Evolutionary conservation across 331 rosid genomes (phyloP), one percentile per base, ranked within the genome.

Genomic region (Erythrophleum ivorense): DNA sequence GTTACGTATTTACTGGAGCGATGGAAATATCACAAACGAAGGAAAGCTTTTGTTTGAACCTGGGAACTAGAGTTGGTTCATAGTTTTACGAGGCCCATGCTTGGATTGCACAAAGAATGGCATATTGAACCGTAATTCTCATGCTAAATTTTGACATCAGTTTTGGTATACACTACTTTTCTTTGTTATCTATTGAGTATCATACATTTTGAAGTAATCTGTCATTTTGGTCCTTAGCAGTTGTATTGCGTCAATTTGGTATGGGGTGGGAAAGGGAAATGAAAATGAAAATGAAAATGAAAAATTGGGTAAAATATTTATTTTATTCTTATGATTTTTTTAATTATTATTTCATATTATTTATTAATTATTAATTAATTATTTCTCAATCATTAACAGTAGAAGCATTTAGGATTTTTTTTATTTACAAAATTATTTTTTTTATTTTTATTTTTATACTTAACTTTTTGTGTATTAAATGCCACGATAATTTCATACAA

Each of bases 21-120:
- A 69, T 93, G 98, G 99, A 93, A 71, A 78, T 4, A 11, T 19
- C 38, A 11, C 18, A 88, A 73, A 75, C 81, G 71, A 63, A 84
- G n/a, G 71, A 78, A 7, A 70, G 45, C 59, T 48, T 31, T 48
- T 24, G 11, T 49, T 48, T 21, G 75, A 48, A 46, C 10, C 19
- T 70, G 5, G 19, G 73, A 16, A 40, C 16, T 9, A 40, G 73
- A 43, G 33, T 43, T 41, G 34, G 74, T 12, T 21, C 38, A 31
- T 69, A 19, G 14, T 11, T 21, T 19, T 29, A 24, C 12, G 7
- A 13, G 34, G 40, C 74, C 57, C 4, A 19, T 69, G 38, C 50
- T 45, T 19, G 38, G 57, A 21, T 10, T 69, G 36, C 34, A 4
- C 18, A 43, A 14, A 70, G n/a, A 43, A 5, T 11, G 31, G 0